Base-by-base conservation (phyloP, 768 basidiomycete genomes). In the Amanita subjunquillea region DNA sequence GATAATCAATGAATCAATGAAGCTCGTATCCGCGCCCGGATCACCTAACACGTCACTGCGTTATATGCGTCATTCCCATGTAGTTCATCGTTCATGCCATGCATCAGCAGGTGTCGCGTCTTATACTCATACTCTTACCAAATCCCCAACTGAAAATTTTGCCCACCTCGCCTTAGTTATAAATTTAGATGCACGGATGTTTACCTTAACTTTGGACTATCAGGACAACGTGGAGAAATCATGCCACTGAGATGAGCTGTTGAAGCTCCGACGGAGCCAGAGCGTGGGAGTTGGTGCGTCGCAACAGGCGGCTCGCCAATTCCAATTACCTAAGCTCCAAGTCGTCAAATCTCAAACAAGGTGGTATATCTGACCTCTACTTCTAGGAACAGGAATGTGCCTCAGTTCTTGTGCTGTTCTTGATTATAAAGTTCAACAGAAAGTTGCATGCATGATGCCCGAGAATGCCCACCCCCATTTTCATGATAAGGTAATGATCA, bases 71-170 rank as follows among this genome's bases (percentile, higher is more conserved):
- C 73, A 23, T 68, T 62, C 29, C 80, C 80, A n/a, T 72, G 68
- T 63, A 83, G 72, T 61, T 85, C 81, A 65, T 85, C 8, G 79
- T 81, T 22, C 79, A 72, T 75, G 54, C 27, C 36, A 34, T 25
- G 22, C 15, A 17, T 27, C 32, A 50, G 54, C 45, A 55, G 40
- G 12, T 5, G 23, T 25, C 5, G 20, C 17, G 17, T 37, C 4
- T 4, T 22, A 12, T 13, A 38, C 23, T 34, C 10, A 36, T 34
- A 23, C 17, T 23, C 32, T 12, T 29, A 50, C 48, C 27, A 17
- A 29, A 17, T n/a, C 25, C 38, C 8, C 30, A 17, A 23, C 22
- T 10, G 25, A 38, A 25, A 50, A 40, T 29, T 4, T 20, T 29
- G 22, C 15, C 15, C 39, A 17, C 41, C 38, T 10, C 38, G 29